Evolutionary conservation across 495 filamentous ascomycete genomes (phyloP).

Genomic region (Aspergillus sclerotioniger): DNA sequence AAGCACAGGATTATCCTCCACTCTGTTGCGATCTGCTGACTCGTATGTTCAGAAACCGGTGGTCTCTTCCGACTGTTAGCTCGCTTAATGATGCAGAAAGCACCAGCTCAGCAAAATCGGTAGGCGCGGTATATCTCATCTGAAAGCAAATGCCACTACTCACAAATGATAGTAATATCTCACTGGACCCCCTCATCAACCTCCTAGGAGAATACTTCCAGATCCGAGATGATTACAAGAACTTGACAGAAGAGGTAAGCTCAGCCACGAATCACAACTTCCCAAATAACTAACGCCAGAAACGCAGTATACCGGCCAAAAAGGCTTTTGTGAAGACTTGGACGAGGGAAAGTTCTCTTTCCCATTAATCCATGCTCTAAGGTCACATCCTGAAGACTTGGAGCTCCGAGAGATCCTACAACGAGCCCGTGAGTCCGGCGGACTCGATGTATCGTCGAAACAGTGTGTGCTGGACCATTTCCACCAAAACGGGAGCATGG

Average conservation of each 20-base stretch:
- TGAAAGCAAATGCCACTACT: not conserved
- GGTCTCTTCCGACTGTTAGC: slow-evolving; percentile 35
- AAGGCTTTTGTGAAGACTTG: slow-evolving; percentile 41
- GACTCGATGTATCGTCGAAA: slow-evolving; percentile 17
- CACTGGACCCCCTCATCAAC: slow-evolving; percentile 9
- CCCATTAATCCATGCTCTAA: slow-evolving; percentile 27
- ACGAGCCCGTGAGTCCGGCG: slow-evolving; percentile 1
- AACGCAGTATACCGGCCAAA: slow-evolving; percentile 26
- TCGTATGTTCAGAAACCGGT: slow-evolving; percentile 30
- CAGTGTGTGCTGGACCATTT: slow-evolving; percentile 16
- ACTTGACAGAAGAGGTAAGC: slow-evolving; percentile 24
- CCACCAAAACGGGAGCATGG: slow-evolving; percentile 16
- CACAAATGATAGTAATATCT: slow-evolving; percentile 6
- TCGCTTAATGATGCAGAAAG: slow-evolving; percentile 26
- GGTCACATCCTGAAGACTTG: slow-evolving; percentile 1
- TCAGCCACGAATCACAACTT: too few species aligned
- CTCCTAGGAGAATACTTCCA: slow-evolving; percentile 36
- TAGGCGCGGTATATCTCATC: slow-evolving; percentile 9
- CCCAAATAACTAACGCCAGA: not conserved
- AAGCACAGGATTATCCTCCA: not conserved
- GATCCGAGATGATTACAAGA: slow-evolving; percentile 41
- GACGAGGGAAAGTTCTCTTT: slow-evolving; percentile 40
- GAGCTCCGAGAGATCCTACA: slow-evolving; percentile 20
- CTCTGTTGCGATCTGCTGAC: not conserved
- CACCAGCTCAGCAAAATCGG: slow-evolving; percentile 8